Evolutionary conservation across 2,329 filamentous ascomycete species (phyloP).

Genomic region (Lecanicillium sp.): DNA sequence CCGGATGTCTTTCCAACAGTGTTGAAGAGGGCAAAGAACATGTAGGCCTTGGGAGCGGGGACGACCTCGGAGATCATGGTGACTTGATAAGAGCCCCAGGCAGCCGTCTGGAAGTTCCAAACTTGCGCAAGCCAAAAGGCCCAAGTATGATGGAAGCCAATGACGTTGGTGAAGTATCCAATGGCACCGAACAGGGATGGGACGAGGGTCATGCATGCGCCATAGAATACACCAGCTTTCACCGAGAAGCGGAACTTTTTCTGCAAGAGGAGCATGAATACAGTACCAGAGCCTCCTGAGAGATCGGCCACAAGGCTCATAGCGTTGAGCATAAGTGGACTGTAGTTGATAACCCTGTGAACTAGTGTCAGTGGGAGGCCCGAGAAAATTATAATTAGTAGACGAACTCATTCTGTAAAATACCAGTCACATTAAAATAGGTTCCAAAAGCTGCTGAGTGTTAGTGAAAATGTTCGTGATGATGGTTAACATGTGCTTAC

Average conservation of each 20-base stretch:
- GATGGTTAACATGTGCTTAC: no score
- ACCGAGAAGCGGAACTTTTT: slow-evolving; percentile 14
- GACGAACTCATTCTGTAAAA: slow-evolving; percentile 13
- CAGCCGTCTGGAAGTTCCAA: slow-evolving; percentile 12
- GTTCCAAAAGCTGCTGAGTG: slow-evolving; percentile 11
- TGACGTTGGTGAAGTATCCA: slow-evolving; percentile 11
- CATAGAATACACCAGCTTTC: slow-evolving; percentile 14
- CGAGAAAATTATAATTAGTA: neutral
- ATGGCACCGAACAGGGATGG: slow-evolving; percentile 13
- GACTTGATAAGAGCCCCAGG: slow-evolving; percentile 13
- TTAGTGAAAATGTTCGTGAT: neutral
- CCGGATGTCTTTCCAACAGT: slow-evolving; percentile 16
- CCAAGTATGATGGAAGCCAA: slow-evolving; percentile 13
- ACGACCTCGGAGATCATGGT: slow-evolving; percentile 17
- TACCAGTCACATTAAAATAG: slow-evolving; percentile 12
- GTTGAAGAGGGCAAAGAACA: slow-evolving; percentile 16
- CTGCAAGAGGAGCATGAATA: slow-evolving; percentile 12
- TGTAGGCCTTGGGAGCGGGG: slow-evolving; percentile 13
- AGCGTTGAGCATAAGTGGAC: slow-evolving; percentile 12
- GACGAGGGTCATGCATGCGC: slow-evolving; percentile 14
- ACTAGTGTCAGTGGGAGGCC: neutral
- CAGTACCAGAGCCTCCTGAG: slow-evolving; percentile 12
- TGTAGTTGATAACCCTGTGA: slow-evolving; percentile 13
- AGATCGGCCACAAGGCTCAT: slow-evolving; percentile 13
- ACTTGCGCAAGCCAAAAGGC: slow-evolving; percentile 13